These are phyloP conservation scores for Lachnellula subtilissima DNA, from an alignment of 2,329 filamentous ascomycete genomes.

Conservation along the genomic window DNA sequence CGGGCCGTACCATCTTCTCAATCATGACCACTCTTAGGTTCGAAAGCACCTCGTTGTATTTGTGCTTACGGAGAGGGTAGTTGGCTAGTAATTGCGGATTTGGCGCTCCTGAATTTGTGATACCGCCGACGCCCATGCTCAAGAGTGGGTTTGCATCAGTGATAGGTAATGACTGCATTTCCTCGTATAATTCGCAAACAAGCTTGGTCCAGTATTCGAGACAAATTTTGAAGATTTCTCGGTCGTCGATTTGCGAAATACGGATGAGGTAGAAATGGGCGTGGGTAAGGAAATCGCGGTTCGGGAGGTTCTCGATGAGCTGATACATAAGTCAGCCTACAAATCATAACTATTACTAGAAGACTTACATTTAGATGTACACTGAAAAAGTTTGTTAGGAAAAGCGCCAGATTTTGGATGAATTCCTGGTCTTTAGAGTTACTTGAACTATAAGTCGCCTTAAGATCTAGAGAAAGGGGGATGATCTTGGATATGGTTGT, in stretches of 20 bases:
- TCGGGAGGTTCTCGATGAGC: conserved; percentile 93
- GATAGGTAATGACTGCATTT: conserved; percentile 95
- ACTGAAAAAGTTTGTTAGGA: conserved; percentile 94
- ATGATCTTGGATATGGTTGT: conserved; percentile 92
- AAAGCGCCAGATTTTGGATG: conserved; percentile 91
- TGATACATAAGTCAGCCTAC: conserved; percentile 34
- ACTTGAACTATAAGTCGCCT: conserved; percentile 84
- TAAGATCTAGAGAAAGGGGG: conserved; percentile 82
- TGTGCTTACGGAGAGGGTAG: conserved; percentile 94
- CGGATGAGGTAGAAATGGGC: conserved; percentile 97
- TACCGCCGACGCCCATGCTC: conserved; percentile 64
- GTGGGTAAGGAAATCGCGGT: conserved; percentile 89
- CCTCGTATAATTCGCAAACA: conserved; percentile 95
- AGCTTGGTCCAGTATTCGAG: conserved; percentile 99
- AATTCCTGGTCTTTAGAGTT: conserved; percentile 96
- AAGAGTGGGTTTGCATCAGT: conserved; percentile 88
- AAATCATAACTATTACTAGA: neutral
- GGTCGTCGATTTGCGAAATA: conserved; percentile 97
- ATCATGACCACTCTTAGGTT: conserved; percentile 98
- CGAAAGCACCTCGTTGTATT: conserved; percentile 89
- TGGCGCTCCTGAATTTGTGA: conserved; percentile 76
- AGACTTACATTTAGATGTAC: conserved; percentile 74
- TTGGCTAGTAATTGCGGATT: conserved; percentile 81
- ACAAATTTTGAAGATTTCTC: conserved; percentile 99
- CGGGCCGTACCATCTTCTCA: conserved; percentile 97